A percentile compares a stretch with the other conserved stretches of the same genome.
phyloP scores from a whole-genome alignment of 371 early-diverging fungal genomes.

The Chytridiales sp. region DNA sequence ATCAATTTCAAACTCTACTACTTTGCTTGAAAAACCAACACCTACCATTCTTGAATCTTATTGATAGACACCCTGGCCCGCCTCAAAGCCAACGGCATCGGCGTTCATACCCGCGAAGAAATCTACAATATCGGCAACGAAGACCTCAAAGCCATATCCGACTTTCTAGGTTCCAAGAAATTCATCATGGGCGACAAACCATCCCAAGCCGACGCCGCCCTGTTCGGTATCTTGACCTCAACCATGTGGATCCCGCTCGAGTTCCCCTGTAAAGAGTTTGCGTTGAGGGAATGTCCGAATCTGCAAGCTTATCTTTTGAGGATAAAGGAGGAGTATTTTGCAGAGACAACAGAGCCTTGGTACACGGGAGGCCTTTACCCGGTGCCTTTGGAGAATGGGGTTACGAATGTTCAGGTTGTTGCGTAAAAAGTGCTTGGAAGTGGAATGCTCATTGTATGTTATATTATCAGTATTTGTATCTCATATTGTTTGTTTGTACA shows the following conservation, averaged over 20 bases:
- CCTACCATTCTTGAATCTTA: no score
- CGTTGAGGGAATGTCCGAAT: slow-evolving; percentile 13
- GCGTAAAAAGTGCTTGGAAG: no score
- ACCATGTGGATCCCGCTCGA: slow-evolving; percentile 28
- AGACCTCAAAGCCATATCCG: slow-evolving; percentile 26
- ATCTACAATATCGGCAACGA: slow-evolving; percentile 27
- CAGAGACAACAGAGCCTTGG: slow-evolving; percentile 21
- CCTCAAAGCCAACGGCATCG: slow-evolving; percentile 20
- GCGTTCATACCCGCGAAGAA: slow-evolving; percentile 19
- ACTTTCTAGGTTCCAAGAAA: slow-evolving; percentile 23
- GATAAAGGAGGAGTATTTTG: slow-evolving; percentile 12
- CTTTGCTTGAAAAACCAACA: no score
- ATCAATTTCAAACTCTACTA: no score
- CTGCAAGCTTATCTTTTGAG: slow-evolving; percentile 22
- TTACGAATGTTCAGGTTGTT: no score
- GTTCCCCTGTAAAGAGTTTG: slow-evolving; percentile 22
- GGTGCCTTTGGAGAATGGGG: no score
- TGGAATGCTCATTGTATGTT: no score
- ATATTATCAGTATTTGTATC: no score
- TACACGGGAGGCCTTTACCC: slow-evolving; percentile 28
- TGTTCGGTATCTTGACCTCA: slow-evolving; percentile 27
- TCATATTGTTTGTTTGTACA: no score
- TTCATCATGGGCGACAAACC: slow-evolving; percentile 23
- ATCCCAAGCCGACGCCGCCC: slow-evolving; percentile 23
- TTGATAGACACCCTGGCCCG: no score